These are phyloP conservation scores for Annulohypoxylon bovei DNA, from an alignment of 495 filamentous ascomycete species.

Conservation along the genomic window DNA sequence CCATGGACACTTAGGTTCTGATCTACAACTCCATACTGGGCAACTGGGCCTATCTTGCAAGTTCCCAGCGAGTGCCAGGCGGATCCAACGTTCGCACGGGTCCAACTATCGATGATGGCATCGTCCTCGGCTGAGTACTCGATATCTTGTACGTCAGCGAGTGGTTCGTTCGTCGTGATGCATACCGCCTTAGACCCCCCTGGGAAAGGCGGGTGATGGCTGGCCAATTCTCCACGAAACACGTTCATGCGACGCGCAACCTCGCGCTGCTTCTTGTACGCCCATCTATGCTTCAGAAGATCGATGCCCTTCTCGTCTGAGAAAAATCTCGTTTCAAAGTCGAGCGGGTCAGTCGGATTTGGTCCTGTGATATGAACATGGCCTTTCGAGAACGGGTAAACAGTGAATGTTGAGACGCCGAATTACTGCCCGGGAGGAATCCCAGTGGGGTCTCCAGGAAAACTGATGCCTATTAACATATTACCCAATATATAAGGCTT, in stretches of 20 bases:
- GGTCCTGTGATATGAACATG: conserved; percentile 61
- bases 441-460: neutral
- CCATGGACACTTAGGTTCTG: too few species aligned
- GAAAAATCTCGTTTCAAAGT: conserved; percentile 56
- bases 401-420: conserved; percentile 45
- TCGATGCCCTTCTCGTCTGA: conserved; percentile 36
- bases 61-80: neutral
- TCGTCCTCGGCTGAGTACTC: neutral
- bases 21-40: too few species aligned
- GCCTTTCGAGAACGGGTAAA: conserved; percentile 64
- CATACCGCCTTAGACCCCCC: neutral
- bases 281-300: conserved; percentile 44
- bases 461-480: neutral
- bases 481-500: neutral
- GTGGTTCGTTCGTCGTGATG: neutral
- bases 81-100: neutral
- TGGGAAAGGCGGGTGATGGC: neutral
- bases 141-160: neutral
- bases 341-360: conserved; percentile 34
- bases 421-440: neutral
- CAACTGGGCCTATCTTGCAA: too few species aligned
- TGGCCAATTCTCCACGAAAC: conserved; percentile 57
- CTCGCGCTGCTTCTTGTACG: conserved; percentile 62
- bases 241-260: conserved; percentile 59
- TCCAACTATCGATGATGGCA: neutral